phyloP scores from a whole-genome alignment of 2,329 filamentous ascomycete species.

The Zymoseptoria pseudotritici region DNA sequence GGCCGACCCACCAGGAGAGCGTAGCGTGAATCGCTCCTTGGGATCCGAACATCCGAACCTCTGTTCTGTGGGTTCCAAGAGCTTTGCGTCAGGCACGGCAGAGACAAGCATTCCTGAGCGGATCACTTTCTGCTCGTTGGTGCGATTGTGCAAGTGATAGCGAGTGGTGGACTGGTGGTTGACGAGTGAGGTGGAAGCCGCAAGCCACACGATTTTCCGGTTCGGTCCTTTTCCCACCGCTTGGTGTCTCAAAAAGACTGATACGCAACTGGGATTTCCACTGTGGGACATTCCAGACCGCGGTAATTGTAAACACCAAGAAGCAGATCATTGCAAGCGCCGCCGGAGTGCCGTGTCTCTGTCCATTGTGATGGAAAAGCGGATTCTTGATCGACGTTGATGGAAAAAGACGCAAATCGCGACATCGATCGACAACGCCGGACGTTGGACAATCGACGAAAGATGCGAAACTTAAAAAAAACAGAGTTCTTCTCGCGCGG shows the following conservation, averaged over 20 bases:
- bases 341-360: background rate
- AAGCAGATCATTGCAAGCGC: background rate
- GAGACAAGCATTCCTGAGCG: background rate
- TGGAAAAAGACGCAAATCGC: background rate
- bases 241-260: background rate
- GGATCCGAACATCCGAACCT: background rate
- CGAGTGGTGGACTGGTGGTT: too few relatives aligned
- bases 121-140: background rate
- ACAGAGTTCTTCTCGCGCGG: background rate
- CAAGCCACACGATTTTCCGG: background rate
- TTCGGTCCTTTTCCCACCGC: background rate
- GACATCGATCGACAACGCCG: background rate
- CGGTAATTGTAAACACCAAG: background rate
- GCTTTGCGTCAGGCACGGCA: background rate
- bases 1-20: background rate
- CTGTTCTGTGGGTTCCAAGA: background rate
- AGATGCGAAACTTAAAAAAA: background rate
- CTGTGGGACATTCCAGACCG: background rate
- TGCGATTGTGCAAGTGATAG: background rate
- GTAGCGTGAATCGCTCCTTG: background rate
- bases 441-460: background rate
- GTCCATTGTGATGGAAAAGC: background rate
- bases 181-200: background rate
- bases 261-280: background rate
- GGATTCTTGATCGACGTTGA: background rate